phyloP scores from a whole-genome alignment of 2,329 filamentous ascomycete species.

The Neocatenulostroma microsporum region DNA sequence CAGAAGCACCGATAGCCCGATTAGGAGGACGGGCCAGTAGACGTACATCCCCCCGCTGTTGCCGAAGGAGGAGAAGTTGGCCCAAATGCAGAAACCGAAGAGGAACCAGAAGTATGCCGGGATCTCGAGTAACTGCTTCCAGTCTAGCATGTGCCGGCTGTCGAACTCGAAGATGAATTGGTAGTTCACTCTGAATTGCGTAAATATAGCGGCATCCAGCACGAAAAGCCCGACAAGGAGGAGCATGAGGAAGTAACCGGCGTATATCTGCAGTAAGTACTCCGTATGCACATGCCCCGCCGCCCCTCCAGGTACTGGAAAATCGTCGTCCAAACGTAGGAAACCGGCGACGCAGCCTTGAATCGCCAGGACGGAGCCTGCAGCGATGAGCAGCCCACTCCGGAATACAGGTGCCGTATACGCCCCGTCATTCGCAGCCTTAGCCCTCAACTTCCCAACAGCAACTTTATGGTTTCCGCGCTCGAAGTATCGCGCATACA shows the following conservation, averaged over 20 bases:
- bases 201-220: constrained; percentile 77
- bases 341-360: constrained; percentile 36
- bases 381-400: constrained; percentile 43
- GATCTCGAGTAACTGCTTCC: constrained; percentile 79
- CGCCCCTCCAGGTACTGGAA: constrained; percentile 6
- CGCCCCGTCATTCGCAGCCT: constrained; percentile 52
- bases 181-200: constrained; percentile 82
- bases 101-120: constrained; percentile 73
- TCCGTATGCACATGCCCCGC: constrained; percentile 20
- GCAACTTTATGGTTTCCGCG: constrained; percentile 88
- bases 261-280: constrained; percentile 62
- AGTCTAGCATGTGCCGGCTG: constrained; percentile 70
- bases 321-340: too few species aligned
- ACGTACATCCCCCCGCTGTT: constrained; percentile 56
- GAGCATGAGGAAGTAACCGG: constrained; percentile 78
- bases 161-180: constrained; percentile 87
- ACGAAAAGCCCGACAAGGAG: constrained; percentile 78
- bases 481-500: constrained; percentile 84
- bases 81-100: constrained; percentile 73
- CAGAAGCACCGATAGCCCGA: constrained; percentile 59
- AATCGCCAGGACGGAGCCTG: constrained; percentile 37
- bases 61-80: constrained; percentile 62
- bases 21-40: constrained; percentile 78
- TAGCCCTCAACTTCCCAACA: constrained; percentile 72
- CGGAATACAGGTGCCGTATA: constrained; percentile 53